A percentile compares a stretch with the other conserved stretches of the same genome.
These are phyloP conservation scores for Yarrowia sp. DNA, from an alignment of 805 yeast genomes.

Conservation along the genomic window DNA sequence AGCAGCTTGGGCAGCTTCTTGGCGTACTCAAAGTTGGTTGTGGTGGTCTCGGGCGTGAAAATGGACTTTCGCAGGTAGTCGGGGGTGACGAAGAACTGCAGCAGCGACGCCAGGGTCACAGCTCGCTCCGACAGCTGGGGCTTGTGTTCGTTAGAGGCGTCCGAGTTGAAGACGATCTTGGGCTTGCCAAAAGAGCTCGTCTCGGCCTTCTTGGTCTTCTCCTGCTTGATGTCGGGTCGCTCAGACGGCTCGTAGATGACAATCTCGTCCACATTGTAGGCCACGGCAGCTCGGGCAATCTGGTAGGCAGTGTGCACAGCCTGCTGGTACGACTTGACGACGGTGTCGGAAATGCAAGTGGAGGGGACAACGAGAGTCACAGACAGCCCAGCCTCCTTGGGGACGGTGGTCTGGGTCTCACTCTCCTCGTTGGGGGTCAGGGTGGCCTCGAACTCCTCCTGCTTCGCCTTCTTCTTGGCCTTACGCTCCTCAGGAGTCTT, in stretches of 20 bases:
- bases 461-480: constrained; percentile 21
- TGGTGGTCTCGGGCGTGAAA: constrained; percentile 47
- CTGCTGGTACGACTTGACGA: constrained; percentile 68
- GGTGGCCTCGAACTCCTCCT: constrained; percentile 9
- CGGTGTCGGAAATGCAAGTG: constrained; percentile 51
- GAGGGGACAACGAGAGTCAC: constrained; percentile 52
- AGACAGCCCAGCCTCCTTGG: neutral
- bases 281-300: constrained; percentile 70
- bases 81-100: constrained; percentile 83
- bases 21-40: constrained; percentile 57
- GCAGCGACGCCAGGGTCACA: constrained; percentile 59
- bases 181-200: constrained; percentile 36
- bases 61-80: constrained; percentile 68
- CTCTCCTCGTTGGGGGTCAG: constrained; percentile 9
- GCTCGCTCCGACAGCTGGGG: constrained; percentile 38
- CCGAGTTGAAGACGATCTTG: constrained; percentile 32
- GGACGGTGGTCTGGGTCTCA: neutral
- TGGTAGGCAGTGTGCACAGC: constrained; percentile 73
- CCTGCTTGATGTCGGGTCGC: constrained; percentile 21
- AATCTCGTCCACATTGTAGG: constrained; percentile 70
- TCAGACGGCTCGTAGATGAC: constrained; percentile 59
- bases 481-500: constrained; percentile 6
- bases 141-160: constrained; percentile 31
- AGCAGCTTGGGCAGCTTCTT: constrained; percentile 66
- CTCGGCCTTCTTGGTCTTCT: constrained; percentile 31